Conservation (phyloP, 495 filamentous ascomycete genomes). For the Penicillium cinerascens region DNA sequence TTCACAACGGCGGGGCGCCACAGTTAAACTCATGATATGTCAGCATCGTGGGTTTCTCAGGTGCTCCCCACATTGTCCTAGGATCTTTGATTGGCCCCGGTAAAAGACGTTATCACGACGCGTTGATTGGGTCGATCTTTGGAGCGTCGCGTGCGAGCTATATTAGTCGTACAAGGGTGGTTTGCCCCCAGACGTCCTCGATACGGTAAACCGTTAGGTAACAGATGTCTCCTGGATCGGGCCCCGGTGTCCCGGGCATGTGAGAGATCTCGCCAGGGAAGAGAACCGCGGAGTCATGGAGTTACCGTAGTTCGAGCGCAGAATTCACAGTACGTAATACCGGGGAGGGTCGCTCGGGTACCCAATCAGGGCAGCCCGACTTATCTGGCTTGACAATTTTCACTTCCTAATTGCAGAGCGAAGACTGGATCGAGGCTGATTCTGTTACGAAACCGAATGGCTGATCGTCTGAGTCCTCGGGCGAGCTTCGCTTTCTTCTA, state of each 20-base stretch:
- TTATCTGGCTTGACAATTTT: conserved; percentile 32
- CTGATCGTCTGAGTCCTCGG: conserved; percentile 21
- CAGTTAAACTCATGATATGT: conserved; percentile 2
- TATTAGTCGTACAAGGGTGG: not conserved
- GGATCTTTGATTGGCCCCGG: conserved; percentile 10
- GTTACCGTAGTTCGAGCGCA: not conserved
- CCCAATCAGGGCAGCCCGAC: conserved; percentile 16
- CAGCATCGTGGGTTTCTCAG: not conserved
- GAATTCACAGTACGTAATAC: conserved; percentile 26
- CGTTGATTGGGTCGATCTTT: conserved; percentile 12
- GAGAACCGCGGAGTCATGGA: not conserved
- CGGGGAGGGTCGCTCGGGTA: conserved; percentile 3
- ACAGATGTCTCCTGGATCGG: not conserved
- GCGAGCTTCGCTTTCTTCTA: not conserved
- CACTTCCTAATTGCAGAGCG: conserved; percentile 11
- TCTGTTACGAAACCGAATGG: conserved; percentile 30
- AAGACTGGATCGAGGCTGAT: not conserved
- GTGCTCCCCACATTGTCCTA: not conserved
- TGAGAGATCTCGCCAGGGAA: not conserved
- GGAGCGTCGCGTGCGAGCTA: not conserved
- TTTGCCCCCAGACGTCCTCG: not conserved
- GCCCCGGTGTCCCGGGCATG: not conserved
- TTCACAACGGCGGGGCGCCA: conserved; percentile 1
- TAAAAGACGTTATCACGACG: conserved; percentile 11
- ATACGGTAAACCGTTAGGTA: not conserved